phyloP scores from a whole-genome alignment of 352 stramenopile species.

The Globisporangium nunn region DNA sequence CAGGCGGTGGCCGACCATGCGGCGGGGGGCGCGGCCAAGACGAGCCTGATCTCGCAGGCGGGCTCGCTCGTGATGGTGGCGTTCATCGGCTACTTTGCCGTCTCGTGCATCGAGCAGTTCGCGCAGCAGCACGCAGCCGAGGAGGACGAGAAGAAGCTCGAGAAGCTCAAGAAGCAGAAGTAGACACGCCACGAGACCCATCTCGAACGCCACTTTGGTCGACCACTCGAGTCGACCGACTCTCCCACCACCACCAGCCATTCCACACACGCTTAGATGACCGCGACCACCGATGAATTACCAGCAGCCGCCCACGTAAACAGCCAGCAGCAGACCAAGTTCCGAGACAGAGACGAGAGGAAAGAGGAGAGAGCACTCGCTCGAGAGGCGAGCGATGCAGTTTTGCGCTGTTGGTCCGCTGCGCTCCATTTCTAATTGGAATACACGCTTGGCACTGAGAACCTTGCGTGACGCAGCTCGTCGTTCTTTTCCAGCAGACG shows the following conservation, averaged over 20 bases:
- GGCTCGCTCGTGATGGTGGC: slow-evolving; percentile 78
- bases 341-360: slow-evolving; percentile 6
- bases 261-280: slow-evolving; percentile 9
- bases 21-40: slow-evolving; percentile 28
- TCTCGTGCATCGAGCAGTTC: slow-evolving; percentile 89
- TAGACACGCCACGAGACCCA: slow-evolving; percentile 11
- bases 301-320: neutral
- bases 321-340: neutral
- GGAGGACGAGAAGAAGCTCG: slow-evolving; percentile 83
- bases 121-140: slow-evolving; percentile 85
- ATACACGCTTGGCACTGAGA: neutral
- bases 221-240: no score
- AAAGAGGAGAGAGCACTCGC: neutral
- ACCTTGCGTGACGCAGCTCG: no score
- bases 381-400: neutral
- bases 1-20: slow-evolving; percentile 55
- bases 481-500: no score
- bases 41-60: slow-evolving; percentile 71
- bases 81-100: slow-evolving; percentile 87
- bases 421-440: neutral
- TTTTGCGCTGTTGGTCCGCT: slow-evolving; percentile 1
- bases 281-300: neutral
- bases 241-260: neutral
- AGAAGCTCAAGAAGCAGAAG: slow-evolving; percentile 74
- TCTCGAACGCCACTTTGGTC: no score